Evolutionary conservation across 2,329 filamentous ascomycete genomes (phyloP).

Genomic region (Pleurostoma richardsiae): DNA sequence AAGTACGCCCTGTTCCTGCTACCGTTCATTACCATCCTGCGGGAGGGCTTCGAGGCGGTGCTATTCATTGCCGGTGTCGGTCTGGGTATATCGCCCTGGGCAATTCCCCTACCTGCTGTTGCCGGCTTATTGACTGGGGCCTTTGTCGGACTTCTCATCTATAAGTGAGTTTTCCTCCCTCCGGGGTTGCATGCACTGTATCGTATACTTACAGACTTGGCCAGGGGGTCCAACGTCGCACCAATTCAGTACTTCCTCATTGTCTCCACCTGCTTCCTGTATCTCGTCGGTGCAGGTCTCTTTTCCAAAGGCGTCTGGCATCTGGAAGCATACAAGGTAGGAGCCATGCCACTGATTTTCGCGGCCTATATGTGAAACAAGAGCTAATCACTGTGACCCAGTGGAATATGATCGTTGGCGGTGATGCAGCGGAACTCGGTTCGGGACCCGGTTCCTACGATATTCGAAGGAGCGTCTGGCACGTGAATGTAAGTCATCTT

Average conservation of each 20-base stretch:
- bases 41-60: conserved; percentile 82
- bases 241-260: conserved; percentile 68
- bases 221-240: conserved; percentile 33
- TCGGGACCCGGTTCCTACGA: conserved; percentile 71
- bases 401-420: conserved; percentile 58
- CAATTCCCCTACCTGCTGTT: conserved; percentile 74
- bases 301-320: conserved; percentile 72
- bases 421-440: conserved; percentile 42
- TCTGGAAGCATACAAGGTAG: conserved; percentile 52
- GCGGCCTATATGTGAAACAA: background rate
- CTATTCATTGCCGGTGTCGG: conserved; percentile 82
- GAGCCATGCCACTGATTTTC: background rate
- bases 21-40: conserved; percentile 81
- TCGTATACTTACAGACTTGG: conserved; percentile 2
- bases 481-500: conserved; percentile 58
- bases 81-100: conserved; percentile 64
- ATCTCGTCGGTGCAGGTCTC: conserved; percentile 75
- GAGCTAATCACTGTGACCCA: conserved; percentile 9
- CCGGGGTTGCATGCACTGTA: conserved; percentile 3
- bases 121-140: conserved; percentile 64
- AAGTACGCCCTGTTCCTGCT: conserved; percentile 84
- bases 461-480: conserved; percentile 72
- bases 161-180: conserved; percentile 54
- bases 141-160: conserved; percentile 68
- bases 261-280: conserved; percentile 71